Base-by-base conservation (phyloP, 108 stramenopile species). In the Seminavis robusta region DNA sequence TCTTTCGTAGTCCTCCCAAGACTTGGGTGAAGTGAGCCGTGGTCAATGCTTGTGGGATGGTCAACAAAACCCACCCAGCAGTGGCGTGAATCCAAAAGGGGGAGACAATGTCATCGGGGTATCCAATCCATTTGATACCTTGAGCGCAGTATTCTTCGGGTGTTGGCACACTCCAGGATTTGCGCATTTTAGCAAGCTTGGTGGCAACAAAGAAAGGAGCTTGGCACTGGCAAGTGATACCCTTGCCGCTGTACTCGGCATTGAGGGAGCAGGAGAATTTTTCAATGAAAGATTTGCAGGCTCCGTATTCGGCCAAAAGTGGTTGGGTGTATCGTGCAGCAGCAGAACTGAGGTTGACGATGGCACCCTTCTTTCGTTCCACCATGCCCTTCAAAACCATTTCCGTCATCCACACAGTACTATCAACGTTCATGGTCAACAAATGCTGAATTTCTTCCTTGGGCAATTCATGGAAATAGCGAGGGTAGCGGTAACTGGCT, bases 131-230 rank as follows among this genome's bases (percentile, higher is more conserved):
- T 27, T 54, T 65, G 44, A 97, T 71, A 11, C 79, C 89, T 37
- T 90, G 58, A 17, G 61, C 66, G 10, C 83, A 98, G 72, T 86
- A 99, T 27, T 77, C 56, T 2, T 72, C 45, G 1, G 99, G 94
- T 4, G 90, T 86, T 11, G 98, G 96, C 37, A 92, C 92, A 71
- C 69, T 89, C 33, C 94, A 41, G 37, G 77, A 71, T 63, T 92
- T 92, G 19, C 95, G 81, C 85, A 97, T 77, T 77, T 99, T 99
- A 53, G 97, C 92, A 37, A 99, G 73, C 74, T 98, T 98, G 10
- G 97, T 97, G 36, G 95, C 92, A 24, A 99, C 97, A 54, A 97
- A 94, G 61, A 98, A 90, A 2, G 99, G 99, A 52, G 88, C 76
- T 62, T 98, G 98, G 74, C 94, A 95, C 65, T 98, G 96, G 43